Base-by-base conservation (phyloP, 148 eudicot genomes). In the Simmondsia chinensis region DNA sequence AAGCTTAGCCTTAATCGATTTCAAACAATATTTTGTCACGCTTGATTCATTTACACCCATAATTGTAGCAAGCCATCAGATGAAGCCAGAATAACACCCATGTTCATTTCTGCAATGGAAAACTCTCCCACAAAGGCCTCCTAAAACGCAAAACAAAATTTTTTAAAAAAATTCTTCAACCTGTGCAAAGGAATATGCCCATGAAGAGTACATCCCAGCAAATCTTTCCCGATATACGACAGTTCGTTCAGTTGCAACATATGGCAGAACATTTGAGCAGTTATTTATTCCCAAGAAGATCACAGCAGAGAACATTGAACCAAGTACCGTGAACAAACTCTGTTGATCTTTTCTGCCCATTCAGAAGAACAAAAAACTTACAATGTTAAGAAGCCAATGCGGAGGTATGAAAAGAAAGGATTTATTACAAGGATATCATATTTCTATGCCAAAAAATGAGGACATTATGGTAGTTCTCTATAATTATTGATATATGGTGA, bases 131-230 rank as follows among this genome's bases (percentile, higher is more conserved):
- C n/a, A n/a, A n/a, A n/a, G n/a, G n/a, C n/a, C n/a, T n/a, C n/a
- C n/a, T 31, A 50, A 15, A 13, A 43, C 18, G 24, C 45, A 33
- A 58, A 1, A n/a, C n/a, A n/a, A n/a, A 48, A 40, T 20, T 19
- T 11, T 14, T 18, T 17, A 9, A 35, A 2, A 2, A 30, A 19
- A 21, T 2, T 4, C 16, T 10, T 15, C 35, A 61, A 88, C 96
- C 94, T 88, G 96, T 22, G 94, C 94, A 47, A 73, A 69, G 46
- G 87, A 68, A 57, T 77, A 83, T 22, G 83, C 86, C 86, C 78
- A 80, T 6, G 83, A 54, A 20, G 75, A 68, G 56, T 87, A 83
- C 94, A 80, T 87, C 46, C 91, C 89, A 8, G 94, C 74, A 62
- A 80, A 83, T 54, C 77, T 70, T 63, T 88, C 96, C 21, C 96